Evolutionary conservation across 1,284 basidiomycete genomes (phyloP).

Genomic region (Boletus mariae): DNA sequence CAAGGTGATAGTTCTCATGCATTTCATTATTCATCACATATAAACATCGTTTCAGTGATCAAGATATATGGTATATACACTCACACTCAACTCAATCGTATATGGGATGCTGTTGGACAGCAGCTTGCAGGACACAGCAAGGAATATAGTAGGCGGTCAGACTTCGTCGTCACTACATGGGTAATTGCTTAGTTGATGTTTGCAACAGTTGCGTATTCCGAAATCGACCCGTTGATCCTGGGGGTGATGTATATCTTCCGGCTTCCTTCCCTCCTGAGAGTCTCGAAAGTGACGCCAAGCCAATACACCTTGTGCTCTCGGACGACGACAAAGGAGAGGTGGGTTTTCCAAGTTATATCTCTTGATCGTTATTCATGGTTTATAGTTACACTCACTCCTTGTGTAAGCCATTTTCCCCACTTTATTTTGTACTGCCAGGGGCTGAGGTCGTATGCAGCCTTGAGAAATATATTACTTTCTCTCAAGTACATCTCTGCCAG

Average conservation of each 20-base stretch:
- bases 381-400: conserved; percentile 51
- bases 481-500: conserved; percentile 37
- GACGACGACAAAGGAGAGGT: conserved; percentile 25
- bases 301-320: conserved; percentile 10
- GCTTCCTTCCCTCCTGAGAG: conserved; percentile 38
- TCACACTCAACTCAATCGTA: too few relatives aligned
- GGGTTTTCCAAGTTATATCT: background rate
- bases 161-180: too few relatives aligned
- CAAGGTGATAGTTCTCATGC: too few relatives aligned
- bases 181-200: too few relatives aligned
- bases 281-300: background rate
- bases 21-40: too few relatives aligned
- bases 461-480: conserved; percentile 64
- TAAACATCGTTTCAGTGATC: too few relatives aligned
- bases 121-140: too few relatives aligned
- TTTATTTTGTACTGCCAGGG: background rate
- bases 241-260: conserved; percentile 45
- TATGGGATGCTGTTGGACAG: too few relatives aligned
- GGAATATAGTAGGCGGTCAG: too few relatives aligned
- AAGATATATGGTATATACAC: too few relatives aligned
- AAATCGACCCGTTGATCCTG: conserved; percentile 32
- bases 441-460: conserved; percentile 38
- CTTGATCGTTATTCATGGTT: conserved; percentile 8
- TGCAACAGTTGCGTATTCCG: too few relatives aligned
- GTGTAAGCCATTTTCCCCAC: conserved; percentile 42